Percentiles rank a stretch among this genome's conserved stretches.
phyloP scores from a whole-genome alignment of 306 rosid species.

The Fragaria nilgerrensis region DNA sequence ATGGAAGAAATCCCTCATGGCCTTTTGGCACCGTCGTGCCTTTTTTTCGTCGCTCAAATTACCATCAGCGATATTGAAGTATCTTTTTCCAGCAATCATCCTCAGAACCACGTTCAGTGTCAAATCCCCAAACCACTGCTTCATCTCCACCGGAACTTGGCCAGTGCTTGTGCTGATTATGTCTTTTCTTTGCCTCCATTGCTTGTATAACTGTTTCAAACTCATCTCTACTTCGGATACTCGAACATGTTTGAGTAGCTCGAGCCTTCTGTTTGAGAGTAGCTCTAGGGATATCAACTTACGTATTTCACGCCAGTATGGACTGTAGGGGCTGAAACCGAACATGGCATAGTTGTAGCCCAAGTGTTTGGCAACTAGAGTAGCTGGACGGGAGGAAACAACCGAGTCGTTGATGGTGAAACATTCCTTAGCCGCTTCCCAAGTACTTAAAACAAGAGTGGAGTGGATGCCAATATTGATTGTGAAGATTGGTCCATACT shows the following conservation, averaged over 20 bases:
- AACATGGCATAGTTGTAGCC: conserved; percentile 42
- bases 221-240: conserved; percentile 24
- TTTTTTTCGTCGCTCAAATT: background rate
- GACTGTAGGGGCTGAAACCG: conserved; percentile 31
- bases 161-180: background rate
- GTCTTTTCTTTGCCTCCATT: conserved; percentile 21
- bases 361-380: conserved; percentile 1
- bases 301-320: conserved; percentile 43
- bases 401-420: conserved; percentile 36
- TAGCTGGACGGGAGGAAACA: conserved; percentile 33
- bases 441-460: conserved; percentile 30
- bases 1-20: conserved; percentile 19
- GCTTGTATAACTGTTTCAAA: conserved; percentile 27
- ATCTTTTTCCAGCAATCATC: conserved; percentile 35
- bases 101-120: conserved; percentile 36
- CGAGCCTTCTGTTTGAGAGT: conserved; percentile 40
- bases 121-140: conserved; percentile 39
- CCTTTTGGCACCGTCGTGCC: conserved; percentile 12
- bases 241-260: conserved; percentile 30
- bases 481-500: conserved; percentile 35
- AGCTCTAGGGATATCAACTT: conserved; percentile 31
- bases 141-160: conserved; percentile 31
- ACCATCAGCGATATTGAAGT: conserved; percentile 1
- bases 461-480: conserved; percentile 31
- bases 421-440: conserved; percentile 45